Evolutionary conservation across 495 filamentous ascomycete species (phyloP).

Genomic region (Hypoxylon lienhwacheense): DNA sequence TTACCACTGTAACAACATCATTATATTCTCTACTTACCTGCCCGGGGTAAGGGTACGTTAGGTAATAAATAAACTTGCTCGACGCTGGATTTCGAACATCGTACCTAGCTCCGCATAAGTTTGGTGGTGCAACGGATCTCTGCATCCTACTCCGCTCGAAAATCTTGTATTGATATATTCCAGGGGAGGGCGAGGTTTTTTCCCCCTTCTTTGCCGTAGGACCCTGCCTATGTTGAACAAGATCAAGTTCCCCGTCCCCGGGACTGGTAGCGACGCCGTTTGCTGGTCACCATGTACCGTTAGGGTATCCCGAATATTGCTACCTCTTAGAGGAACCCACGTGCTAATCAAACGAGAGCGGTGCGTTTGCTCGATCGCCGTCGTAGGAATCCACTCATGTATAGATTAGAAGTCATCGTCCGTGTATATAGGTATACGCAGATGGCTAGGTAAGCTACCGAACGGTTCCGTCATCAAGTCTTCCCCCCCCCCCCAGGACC

Average conservation of each 20-base stretch:
- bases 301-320: not conserved
- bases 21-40: no score
- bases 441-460: no score
- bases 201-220: no score
- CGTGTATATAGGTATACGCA: slow-evolving; percentile 23
- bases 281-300: not conserved
- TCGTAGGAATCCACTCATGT: no score
- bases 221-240: slow-evolving; percentile 19
- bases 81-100: slow-evolving; percentile 1
- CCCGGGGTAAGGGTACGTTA: not conserved
- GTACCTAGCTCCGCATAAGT: slow-evolving; percentile 11
- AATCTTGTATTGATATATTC: slow-evolving; percentile 10
- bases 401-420: slow-evolving; percentile 10
- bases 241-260: slow-evolving; percentile 21
- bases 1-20: no score
- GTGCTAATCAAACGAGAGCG: not conserved
- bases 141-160: slow-evolving; percentile 16
- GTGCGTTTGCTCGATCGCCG: slow-evolving; percentile 18
- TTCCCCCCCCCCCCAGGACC: no score
- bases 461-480: slow-evolving; percentile 4
- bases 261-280: slow-evolving; percentile 11
- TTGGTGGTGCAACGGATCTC: slow-evolving; percentile 9
- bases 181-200: slow-evolving; percentile 3
- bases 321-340: slow-evolving; percentile 19
- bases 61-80: no score